Conservation (phyloP, 2,329 filamentous ascomycete genomes). For the Colletotrichum tofieldiae region DNA sequence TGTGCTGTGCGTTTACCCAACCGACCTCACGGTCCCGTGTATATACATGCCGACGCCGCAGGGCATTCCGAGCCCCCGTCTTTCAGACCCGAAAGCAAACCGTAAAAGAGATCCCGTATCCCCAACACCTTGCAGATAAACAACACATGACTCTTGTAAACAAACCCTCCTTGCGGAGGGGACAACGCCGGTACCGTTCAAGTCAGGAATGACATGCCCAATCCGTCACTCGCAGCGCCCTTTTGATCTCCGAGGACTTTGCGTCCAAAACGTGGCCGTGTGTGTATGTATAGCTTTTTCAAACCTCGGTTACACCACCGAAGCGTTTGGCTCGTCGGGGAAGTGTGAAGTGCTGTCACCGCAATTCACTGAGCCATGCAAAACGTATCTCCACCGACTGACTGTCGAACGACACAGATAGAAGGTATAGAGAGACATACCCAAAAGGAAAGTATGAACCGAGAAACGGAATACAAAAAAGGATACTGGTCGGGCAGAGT, state of each 20-base stretch:
- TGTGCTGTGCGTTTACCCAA: background rate
- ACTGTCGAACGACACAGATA: slow-evolving; percentile 10
- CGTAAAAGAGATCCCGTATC: slow-evolving; percentile 1
- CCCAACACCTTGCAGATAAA: slow-evolving; percentile 40
- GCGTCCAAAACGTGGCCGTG: slow-evolving; percentile 37
- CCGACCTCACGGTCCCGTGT: slow-evolving; percentile 25
- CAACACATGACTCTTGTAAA: background rate
- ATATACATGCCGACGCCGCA: slow-evolving; percentile 33
- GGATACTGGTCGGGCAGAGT: background rate
- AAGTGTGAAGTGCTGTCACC: slow-evolving; percentile 40
- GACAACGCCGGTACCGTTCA: slow-evolving; percentile 32
- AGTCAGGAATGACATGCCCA: slow-evolving; percentile 20
- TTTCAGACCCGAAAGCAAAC: background rate
- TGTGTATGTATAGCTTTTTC: slow-evolving; percentile 33
- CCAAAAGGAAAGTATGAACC: slow-evolving; percentile 1
- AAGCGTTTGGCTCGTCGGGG: slow-evolving; percentile 28
- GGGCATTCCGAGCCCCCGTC: slow-evolving; percentile 17
- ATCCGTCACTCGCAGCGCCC: slow-evolving; percentile 2
- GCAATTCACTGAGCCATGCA: slow-evolving; percentile 33
- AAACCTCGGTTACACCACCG: slow-evolving; percentile 29
- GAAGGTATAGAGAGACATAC: background rate
- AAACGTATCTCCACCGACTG: slow-evolving; percentile 37
- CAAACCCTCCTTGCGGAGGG: slow-evolving; percentile 30
- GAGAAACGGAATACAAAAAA: slow-evolving; percentile 9
- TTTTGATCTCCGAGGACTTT: slow-evolving; percentile 25